Evolutionary conservation across 2,329 filamentous ascomycete species (phyloP).

Genomic region (Penicillium sp.): DNA sequence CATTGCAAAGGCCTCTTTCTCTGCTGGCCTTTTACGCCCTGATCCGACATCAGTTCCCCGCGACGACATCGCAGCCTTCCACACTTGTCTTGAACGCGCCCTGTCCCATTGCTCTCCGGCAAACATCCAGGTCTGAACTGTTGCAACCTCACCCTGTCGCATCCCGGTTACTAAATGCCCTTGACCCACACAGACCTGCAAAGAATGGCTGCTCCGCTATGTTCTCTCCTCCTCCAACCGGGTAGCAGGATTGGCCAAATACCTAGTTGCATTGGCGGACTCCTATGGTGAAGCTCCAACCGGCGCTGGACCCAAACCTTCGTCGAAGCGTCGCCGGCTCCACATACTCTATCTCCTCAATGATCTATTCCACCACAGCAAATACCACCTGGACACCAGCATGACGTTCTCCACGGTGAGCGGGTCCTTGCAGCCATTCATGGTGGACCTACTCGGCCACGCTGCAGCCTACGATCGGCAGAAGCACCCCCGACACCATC

Average conservation of each 20-base stretch:
- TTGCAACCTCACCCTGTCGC: constrained; percentile 28
- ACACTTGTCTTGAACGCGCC: constrained; percentile 62
- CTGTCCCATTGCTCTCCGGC: constrained; percentile 69
- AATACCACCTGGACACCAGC: constrained; percentile 47
- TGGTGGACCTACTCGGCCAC: constrained; percentile 62
- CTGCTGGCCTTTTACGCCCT: constrained; percentile 68
- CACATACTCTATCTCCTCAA: constrained; percentile 76
- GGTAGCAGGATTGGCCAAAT: constrained; percentile 69
- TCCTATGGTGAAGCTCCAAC: constrained; percentile 47
- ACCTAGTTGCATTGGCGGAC: constrained; percentile 66
- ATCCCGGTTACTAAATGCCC: constrained; percentile 20
- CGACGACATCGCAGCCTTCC: constrained; percentile 68
- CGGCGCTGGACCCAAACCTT: constrained; percentile 42
- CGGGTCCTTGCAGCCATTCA: constrained; percentile 55
- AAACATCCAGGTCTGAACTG: constrained; percentile 82
- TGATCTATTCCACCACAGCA: constrained; percentile 71
- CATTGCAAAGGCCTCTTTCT: constrained; percentile 76
- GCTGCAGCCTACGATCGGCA: constrained; percentile 55
- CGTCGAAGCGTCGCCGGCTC: constrained; percentile 66
- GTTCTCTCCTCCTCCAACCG: constrained; percentile 67
- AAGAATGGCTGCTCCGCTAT: constrained; percentile 76
- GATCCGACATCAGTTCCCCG: constrained; percentile 69
- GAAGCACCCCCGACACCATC: constrained; percentile 63
- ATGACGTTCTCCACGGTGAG: constrained; percentile 53
- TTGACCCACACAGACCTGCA: constrained; percentile 66